Evolutionary conservation across 2,329 filamentous ascomycete species (phyloP), one percentile per base, ranked within the genome.

Genomic region (Plectosphaerella plurivora): DNA sequence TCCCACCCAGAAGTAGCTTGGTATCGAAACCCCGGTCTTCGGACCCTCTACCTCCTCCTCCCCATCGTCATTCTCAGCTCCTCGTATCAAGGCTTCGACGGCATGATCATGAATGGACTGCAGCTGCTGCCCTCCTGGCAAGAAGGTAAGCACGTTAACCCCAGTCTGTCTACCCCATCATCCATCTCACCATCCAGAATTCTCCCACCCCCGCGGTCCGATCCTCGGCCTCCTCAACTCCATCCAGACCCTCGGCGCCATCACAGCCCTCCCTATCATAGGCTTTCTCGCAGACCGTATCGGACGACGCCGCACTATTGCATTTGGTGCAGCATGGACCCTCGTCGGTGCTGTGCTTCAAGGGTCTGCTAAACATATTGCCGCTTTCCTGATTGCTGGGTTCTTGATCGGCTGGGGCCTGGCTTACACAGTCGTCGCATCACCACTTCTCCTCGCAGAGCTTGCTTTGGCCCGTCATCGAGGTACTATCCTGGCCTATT

Each of bases 31-130:
- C 15, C 37, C 2, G 37, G 37, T 16, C 37, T 39, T 7, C 14
- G 37, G 37, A 39, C 15, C 15, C 14, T 39, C 9, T 39, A 39
- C 37, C 37, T 39, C 37, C 16, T 39, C 15, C 37, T 39, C 14
- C 37, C 37, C 37, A 39, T 39, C 15, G 37, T 39, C 37, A 39
- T 39, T 5, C 16, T 39, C 9, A 39, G 37, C 16, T n/a, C 15
- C 12, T 39, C 37, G 3, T 39, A 39, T n/a, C 37, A 39, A 3
- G 45, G 45, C 6, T 47, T 47, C 14, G 62, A 65, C 39, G 66
- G 68, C 10, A 71, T 70, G 1, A 64, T 75, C 53, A 71, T 72
- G 65, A 74, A 74, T 53, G 72, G 69, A 3, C 60, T 74, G 2
- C 71, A 74, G 55, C 61, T 67, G 1, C 56, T 70, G 0, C 49